phyloP scores from a whole-genome alignment of 352 stramenopile species.

The Saprolegnia parasitica region DNA sequence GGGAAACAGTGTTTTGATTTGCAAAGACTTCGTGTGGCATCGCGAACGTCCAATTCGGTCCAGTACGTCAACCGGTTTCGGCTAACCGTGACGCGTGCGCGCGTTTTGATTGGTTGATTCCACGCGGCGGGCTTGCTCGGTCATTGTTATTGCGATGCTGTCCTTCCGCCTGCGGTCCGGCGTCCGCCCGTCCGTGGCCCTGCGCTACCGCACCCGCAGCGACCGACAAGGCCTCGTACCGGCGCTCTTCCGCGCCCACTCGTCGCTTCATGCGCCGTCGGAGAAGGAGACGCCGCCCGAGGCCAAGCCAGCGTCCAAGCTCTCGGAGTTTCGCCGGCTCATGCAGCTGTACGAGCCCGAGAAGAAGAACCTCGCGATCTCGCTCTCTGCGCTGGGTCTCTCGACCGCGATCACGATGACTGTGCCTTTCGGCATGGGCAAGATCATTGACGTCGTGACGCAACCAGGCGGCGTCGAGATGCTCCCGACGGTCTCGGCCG shows the following conservation, averaged over 20 bases:
- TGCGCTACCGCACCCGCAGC: background rate
- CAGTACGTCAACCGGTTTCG: background rate
- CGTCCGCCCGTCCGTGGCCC: background rate
- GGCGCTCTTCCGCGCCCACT: background rate
- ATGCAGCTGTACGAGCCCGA: constrained; percentile 61
- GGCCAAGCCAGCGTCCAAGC: constrained; percentile 9
- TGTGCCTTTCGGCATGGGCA: constrained; percentile 75
- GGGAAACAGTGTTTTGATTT: too few relatives aligned
- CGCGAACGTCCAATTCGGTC: too few relatives aligned
- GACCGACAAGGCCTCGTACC: background rate
- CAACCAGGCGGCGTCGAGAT: constrained; percentile 39
- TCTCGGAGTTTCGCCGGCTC: constrained; percentile 38
- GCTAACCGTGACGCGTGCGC: background rate
- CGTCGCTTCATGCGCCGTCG: background rate
- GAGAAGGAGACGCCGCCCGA: background rate
- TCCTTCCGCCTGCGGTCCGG: background rate
- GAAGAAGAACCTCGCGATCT: constrained; percentile 59
- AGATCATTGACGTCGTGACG: constrained; percentile 72
- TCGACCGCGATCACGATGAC: constrained; percentile 74
- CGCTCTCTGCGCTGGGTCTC: constrained; percentile 53
- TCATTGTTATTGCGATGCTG: too few relatives aligned
- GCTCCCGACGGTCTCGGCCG: constrained; percentile 47
- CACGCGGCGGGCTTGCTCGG: background rate
- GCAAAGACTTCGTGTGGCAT: too few relatives aligned
- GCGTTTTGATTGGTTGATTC: background rate